phyloP scores from a whole-genome alignment of 2,329 filamentous ascomycete species.

The Microdochium nivale region DNA sequence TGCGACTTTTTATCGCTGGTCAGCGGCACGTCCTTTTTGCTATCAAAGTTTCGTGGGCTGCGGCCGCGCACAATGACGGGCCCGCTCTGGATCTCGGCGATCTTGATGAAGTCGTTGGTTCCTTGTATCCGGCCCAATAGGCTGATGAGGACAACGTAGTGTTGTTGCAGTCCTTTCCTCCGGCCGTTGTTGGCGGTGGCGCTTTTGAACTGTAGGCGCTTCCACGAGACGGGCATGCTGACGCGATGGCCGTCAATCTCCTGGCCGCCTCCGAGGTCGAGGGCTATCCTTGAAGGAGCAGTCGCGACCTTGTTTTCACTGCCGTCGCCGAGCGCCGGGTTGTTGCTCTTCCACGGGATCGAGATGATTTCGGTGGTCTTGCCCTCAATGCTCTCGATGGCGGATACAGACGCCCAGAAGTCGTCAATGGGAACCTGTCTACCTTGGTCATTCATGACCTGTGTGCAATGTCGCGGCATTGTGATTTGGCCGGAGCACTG shows the following conservation, averaged over 20 bases:
- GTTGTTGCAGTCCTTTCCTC: constrained; percentile 88
- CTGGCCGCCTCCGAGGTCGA: constrained; percentile 49
- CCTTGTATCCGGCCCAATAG: constrained; percentile 66
- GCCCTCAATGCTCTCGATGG: constrained; percentile 85
- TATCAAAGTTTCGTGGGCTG: constrained; percentile 90
- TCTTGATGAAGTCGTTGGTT: constrained; percentile 56
- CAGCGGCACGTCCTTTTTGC: constrained; percentile 53
- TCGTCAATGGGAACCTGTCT: constrained; percentile 70
- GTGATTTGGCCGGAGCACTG: constrained; percentile 86
- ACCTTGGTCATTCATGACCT: constrained; percentile 65
- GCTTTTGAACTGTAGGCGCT: constrained; percentile 88
- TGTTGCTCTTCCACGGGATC: constrained; percentile 85
- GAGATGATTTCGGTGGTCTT: constrained; percentile 91
- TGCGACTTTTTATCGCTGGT: constrained; percentile 36
- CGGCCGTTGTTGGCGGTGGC: constrained; percentile 94
- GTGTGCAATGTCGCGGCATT: constrained; percentile 62
- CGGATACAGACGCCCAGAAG: constrained; percentile 73
- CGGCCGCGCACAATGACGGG: constrained; percentile 92
- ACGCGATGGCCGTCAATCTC: constrained; percentile 73
- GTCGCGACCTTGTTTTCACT: constrained; percentile 39
- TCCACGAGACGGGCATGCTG: constrained; percentile 83
- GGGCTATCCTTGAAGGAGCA: constrained; percentile 43
- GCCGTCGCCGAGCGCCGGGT: constrained; percentile 36
- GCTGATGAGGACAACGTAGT: constrained; percentile 83
- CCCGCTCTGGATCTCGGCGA: constrained; percentile 81